Conservation (phyloP, 345 rosid species). For the Raphanus sativus region DNA sequence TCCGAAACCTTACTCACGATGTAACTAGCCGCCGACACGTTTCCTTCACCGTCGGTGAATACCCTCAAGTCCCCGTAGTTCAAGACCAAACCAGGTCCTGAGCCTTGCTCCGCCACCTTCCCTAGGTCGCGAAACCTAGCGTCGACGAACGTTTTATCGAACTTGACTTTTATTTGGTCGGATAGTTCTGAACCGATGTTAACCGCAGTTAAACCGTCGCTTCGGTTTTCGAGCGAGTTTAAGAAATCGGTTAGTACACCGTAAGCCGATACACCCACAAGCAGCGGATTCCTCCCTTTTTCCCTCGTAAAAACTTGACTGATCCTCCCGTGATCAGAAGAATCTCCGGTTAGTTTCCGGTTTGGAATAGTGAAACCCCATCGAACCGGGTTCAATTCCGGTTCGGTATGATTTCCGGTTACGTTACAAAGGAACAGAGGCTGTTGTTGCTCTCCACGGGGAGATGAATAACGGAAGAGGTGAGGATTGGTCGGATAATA, state of each 20-base stretch:
- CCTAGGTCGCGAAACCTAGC: slow-evolving; percentile 51
- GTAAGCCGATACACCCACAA: slow-evolving; percentile 61
- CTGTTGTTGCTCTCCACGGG: slow-evolving; percentile 40
- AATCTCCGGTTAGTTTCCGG: slow-evolving; percentile 50
- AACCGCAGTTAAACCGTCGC: slow-evolving; percentile 45
- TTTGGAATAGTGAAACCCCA: slow-evolving; percentile 46
- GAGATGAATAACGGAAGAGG: slow-evolving; percentile 50
- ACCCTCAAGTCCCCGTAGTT: slow-evolving; percentile 63
- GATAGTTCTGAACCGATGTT: slow-evolving; percentile 46
- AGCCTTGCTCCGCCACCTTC: slow-evolving; percentile 41
- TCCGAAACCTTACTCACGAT: slow-evolving; percentile 52
- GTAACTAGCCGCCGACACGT: slow-evolving; percentile 34
- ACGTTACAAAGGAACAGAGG: slow-evolving; percentile 61
- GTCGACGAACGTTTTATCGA: slow-evolving; percentile 38
- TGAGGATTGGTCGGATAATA: slow-evolving; percentile 70
- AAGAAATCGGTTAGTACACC: slow-evolving; percentile 51
- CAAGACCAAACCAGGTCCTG: slow-evolving; percentile 54
- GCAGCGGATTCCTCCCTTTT: slow-evolving; percentile 72
- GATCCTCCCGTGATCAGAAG: slow-evolving; percentile 55
- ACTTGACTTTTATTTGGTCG: slow-evolving; percentile 34
- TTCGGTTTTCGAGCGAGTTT: slow-evolving; percentile 41
- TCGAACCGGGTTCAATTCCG: slow-evolving; percentile 35
- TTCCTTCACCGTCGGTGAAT: slow-evolving; percentile 31
- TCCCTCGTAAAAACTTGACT: slow-evolving; percentile 50
- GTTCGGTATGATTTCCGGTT: slow-evolving; percentile 35